Evolutionary conservation across 2,329 filamentous ascomycete genomes (phyloP), one percentile per base, ranked within the genome.

Genomic region (Aspergillus brunneoviolaceus): DNA sequence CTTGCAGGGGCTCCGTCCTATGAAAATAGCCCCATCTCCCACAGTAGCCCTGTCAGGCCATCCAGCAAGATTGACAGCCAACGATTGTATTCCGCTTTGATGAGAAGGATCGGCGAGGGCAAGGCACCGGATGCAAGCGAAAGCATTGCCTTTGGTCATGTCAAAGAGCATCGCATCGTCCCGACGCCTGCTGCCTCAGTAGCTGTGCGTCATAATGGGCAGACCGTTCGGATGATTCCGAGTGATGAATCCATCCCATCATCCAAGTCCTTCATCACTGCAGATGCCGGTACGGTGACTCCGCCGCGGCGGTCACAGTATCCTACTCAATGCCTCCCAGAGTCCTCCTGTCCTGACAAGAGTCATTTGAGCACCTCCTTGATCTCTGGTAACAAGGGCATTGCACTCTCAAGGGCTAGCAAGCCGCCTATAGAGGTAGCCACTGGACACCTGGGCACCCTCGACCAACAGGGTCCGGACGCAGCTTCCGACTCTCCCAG

Each of bases 71-170:
- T 76, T 11, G 73, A 80, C 59, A 73, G 72, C 58, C 73, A 78
- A 42, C 72, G 77, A 21, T 62, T 80, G 39, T 80, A 79, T 60
- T 75, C 77, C 10, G 78, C 78, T 9, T 68, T 80, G 60, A 74
- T 80, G 69, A 76, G 72, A 58, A 70, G 75, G 29, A 78, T 80
- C 49, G 70, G 69, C 35, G 67, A 70, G 51, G 65, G 59, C 14
- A 52, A 63, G 16, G 29, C 57, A 6, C 59, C 65, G 10, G 58
- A 62, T 14, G 52, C 66, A 9, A 63, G 70, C 5, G 71, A 70
- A 51, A 65, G 68, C 0, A 51, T 74, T 5, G 55, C 66, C 12
- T 52, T 70, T 50, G 73, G 74, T 12, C 68, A 64, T 21, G 70
- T 77, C n/a, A 67, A 68, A 54, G 68, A 70, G 53, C 68, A 71